Evolutionary conservation across 2,329 filamentous ascomycete species (phyloP).

Genomic region (Hortaea sp.): DNA sequence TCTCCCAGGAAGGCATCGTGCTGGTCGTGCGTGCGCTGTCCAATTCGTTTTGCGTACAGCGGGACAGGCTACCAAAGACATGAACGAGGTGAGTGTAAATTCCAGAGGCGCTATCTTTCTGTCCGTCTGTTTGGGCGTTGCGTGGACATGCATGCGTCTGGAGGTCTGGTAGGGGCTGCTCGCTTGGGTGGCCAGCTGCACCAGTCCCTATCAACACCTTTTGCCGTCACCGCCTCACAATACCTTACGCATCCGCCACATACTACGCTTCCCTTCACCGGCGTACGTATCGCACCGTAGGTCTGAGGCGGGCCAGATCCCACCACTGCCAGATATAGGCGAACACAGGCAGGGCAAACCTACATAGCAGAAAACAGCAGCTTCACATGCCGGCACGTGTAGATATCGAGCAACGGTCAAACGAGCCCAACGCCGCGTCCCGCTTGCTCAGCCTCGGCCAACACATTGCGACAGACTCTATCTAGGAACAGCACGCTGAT

Average conservation of each 20-base stretch:
- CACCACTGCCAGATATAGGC: no score
- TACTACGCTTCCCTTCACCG: not conserved
- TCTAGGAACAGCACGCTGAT: constrained; percentile 7
- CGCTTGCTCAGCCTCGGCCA: no score
- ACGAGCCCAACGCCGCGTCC: no score
- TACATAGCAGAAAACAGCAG: not conserved
- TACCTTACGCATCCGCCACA: not conserved
- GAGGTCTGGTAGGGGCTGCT: no score
- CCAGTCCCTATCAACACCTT: not conserved
- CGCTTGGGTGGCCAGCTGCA: no score
- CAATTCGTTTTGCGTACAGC: constrained; percentile 37
- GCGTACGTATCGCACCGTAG: not conserved
- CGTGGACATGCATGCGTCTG: no score
- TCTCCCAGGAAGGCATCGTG: no score
- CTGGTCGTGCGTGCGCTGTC: constrained; percentile 22
- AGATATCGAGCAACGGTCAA: no score
- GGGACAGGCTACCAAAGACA: constrained; percentile 2
- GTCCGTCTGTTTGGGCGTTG: no score
- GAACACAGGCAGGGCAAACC: no score
- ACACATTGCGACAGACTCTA: no score
- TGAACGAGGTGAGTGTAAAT: constrained; percentile 6
- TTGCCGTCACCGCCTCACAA: not conserved
- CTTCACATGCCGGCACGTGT: constrained; percentile 3
- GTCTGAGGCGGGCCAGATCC: no score
- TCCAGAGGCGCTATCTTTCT: not conserved